phyloP scores from a whole-genome alignment of 2,329 filamentous ascomycete species.

The Ascochyta rabiei region DNA sequence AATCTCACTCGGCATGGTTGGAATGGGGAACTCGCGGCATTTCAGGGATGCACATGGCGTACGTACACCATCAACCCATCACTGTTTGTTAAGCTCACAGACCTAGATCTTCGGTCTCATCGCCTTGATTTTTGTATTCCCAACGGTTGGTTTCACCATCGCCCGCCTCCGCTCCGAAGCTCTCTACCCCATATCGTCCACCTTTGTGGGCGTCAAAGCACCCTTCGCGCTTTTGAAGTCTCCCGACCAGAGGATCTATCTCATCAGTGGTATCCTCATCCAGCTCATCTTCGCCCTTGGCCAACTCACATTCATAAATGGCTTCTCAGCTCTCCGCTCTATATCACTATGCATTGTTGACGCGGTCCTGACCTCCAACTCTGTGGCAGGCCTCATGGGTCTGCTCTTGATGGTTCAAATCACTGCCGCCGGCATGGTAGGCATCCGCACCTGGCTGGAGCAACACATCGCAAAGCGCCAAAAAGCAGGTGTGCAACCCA shows the following conservation, averaged over 20 bases:
- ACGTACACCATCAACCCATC: not conserved
- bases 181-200: constrained; percentile 24
- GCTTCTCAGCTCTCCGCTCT: constrained; percentile 29
- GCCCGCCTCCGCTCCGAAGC: constrained; percentile 30
- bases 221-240: constrained; percentile 29
- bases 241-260: constrained; percentile 27
- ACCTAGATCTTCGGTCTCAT: constrained; percentile 34
- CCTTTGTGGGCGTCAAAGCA: constrained; percentile 29
- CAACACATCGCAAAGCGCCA: constrained; percentile 30
- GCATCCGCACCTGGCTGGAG: constrained; percentile 34
- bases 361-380: constrained; percentile 28
- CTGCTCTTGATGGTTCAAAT: constrained; percentile 31
- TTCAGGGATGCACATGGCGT: constrained; percentile 34
- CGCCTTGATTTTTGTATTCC: constrained; percentile 26
- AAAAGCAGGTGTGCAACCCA: not conserved
- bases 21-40: constrained; percentile 33
- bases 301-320: constrained; percentile 28
- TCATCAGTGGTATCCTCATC: constrained; percentile 26
- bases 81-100: too few relatives aligned
- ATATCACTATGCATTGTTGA: constrained; percentile 38
- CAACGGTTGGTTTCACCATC: constrained; percentile 22
- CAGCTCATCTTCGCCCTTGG: constrained; percentile 28
- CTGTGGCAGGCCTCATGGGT: constrained; percentile 21
- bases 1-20: constrained; percentile 32
- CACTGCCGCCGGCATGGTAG: constrained; percentile 26